These are phyloP conservation scores for Sphaerosporella brunnea DNA, from an alignment of 495 filamentous ascomycete genomes.

Conservation along the genomic window DNA sequence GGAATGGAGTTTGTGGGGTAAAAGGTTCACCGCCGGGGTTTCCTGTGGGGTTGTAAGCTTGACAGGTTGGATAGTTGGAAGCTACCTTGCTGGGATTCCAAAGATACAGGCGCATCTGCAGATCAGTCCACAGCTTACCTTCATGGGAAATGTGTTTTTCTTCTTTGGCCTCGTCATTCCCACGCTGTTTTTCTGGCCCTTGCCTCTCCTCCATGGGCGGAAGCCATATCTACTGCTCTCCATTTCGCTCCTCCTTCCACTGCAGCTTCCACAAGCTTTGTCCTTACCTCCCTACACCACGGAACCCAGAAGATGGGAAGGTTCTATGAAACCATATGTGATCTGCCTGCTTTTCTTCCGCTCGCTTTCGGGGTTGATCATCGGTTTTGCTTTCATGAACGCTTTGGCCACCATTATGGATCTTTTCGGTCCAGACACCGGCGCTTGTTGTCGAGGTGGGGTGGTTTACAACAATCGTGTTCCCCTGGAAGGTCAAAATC, in stretches of 20 bases:
- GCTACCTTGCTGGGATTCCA: constrained; percentile 60
- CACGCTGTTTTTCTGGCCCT: constrained; percentile 51
- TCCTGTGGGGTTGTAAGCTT: constrained; percentile 53
- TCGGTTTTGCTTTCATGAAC: constrained; percentile 63
- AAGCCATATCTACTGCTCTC: constrained; percentile 48
- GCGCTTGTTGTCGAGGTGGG: constrained; percentile 21
- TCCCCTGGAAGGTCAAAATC: constrained; percentile 16
- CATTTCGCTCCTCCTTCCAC: constrained; percentile 41
- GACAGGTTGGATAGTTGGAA: constrained; percentile 50
- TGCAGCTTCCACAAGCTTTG: constrained; percentile 58
- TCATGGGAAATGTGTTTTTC: constrained; percentile 54
- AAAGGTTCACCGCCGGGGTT: constrained; percentile 47
- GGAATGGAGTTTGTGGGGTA: constrained; percentile 30
- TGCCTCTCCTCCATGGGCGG: constrained; percentile 57
- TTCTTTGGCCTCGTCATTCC: constrained; percentile 50
- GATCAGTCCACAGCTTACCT: constrained; percentile 44
- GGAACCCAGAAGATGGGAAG: background rate
- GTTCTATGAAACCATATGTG: constrained; percentile 18
- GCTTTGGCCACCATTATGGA: constrained; percentile 51
- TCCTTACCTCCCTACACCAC: constrained; percentile 20
- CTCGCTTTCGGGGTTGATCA: constrained; percentile 42
- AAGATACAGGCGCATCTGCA: constrained; percentile 55
- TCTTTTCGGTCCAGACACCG: constrained; percentile 40
- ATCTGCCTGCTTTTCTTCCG: constrained; percentile 44
- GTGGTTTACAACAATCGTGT: constrained; percentile 15